Percentiles rank a stretch among this genome's conserved stretches.
Evolutionary conservation across 345 rosid genomes (phyloP).

Genomic region (Pistacia vera): DNA sequence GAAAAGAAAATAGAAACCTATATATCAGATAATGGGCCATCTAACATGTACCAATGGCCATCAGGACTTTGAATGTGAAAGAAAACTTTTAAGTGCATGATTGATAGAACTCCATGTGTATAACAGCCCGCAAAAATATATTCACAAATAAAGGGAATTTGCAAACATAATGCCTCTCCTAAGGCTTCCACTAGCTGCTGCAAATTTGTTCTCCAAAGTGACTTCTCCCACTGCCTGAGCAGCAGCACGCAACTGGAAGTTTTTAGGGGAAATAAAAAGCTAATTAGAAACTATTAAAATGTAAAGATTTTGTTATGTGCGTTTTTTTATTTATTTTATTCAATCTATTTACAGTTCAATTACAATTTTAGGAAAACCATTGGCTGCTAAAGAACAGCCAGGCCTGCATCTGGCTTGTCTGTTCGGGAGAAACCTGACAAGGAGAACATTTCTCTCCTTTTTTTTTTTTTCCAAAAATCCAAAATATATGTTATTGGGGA

Average conservation of each 20-base stretch:
- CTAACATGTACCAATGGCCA: constrained; percentile 7
- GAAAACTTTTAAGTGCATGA: not conserved
- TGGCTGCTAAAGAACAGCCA: not conserved
- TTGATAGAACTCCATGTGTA: constrained; percentile 5
- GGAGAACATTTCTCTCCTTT: not conserved
- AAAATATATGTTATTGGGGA: too few species aligned
- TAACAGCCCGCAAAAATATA: constrained; percentile 13
- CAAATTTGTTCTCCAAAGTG: constrained; percentile 72
- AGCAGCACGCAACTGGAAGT: constrained; percentile 73
- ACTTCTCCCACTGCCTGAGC: constrained; percentile 92
- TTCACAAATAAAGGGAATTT: constrained; percentile 74
- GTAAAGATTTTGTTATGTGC: not conserved
- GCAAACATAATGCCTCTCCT: constrained; percentile 94
- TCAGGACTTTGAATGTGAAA: not conserved
- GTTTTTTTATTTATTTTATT: not conserved
- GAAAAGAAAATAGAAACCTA: not conserved
- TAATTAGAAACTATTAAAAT: not conserved
- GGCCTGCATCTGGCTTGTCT: not conserved
- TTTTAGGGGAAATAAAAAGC: not conserved
- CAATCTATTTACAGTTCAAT: not conserved
- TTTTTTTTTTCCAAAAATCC: too few species aligned
- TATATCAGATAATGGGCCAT: constrained; percentile 4
- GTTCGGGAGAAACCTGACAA: not conserved
- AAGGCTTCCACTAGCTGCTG: constrained; percentile 88
- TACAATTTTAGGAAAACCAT: not conserved